Conservation (phyloP, 345 rosid genomes). For the Salix suchowensis region DNA sequence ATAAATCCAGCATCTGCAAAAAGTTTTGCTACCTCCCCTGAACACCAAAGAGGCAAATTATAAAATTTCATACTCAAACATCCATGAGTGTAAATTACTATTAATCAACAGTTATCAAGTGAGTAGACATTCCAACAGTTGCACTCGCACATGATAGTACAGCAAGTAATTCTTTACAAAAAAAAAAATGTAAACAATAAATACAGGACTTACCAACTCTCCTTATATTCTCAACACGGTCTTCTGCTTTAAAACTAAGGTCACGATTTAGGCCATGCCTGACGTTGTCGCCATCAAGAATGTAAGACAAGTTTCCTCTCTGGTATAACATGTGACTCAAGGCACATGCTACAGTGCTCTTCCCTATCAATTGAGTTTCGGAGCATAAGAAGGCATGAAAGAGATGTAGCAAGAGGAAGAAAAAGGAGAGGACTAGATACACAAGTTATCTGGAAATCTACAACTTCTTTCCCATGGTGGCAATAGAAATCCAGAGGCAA, state of each 20-base stretch:
- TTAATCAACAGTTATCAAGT: neutral
- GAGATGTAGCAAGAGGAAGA: neutral
- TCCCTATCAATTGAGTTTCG: conserved; percentile 8
- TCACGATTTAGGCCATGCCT: conserved; percentile 28
- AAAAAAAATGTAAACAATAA: neutral
- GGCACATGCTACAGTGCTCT: conserved; percentile 27
- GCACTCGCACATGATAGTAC: neutral
- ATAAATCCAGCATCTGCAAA: conserved; percentile 21
- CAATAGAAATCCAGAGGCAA: neutral
- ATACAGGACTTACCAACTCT: conserved; percentile 20
- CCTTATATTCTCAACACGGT: conserved; percentile 28
- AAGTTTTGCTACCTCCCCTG: conserved; percentile 21
- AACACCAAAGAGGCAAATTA: neutral
- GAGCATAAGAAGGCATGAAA: neutral
- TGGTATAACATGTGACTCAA: conserved; percentile 23
- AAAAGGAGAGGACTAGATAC: neutral
- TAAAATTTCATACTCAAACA: neutral
- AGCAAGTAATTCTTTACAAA: neutral
- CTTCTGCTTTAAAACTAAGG: conserved; percentile 27
- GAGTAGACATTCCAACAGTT: neutral
- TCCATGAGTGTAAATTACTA: neutral
- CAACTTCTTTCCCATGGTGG: neutral
- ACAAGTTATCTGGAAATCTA: neutral
- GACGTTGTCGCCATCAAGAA: conserved; percentile 32
- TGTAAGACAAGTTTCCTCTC: conserved; percentile 22